These are phyloP conservation scores for Alnus glutinosa DNA, from an alignment of 306 rosid genomes.

Conservation along the genomic window DNA sequence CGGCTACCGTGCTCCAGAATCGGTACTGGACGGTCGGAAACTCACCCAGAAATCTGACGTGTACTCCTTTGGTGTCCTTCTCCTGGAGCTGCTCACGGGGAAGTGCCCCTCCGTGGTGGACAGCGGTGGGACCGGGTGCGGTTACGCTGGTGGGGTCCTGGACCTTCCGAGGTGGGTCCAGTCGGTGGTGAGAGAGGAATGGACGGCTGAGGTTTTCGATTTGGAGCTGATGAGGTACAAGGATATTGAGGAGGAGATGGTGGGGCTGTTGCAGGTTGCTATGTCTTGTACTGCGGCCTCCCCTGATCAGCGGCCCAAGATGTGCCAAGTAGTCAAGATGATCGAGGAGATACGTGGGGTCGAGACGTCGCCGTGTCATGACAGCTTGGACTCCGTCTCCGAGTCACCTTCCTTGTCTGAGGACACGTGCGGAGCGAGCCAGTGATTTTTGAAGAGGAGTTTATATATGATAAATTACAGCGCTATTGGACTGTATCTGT, in stretches of 20 bases:
- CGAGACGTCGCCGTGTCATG: conserved; percentile 52
- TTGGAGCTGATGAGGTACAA: conserved; percentile 87
- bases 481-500: conserved; percentile 8
- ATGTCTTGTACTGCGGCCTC: conserved; percentile 48
- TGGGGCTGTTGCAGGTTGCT: conserved; percentile 70
- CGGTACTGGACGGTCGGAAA: conserved; percentile 50
- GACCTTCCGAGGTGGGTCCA: conserved; percentile 87
- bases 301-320: conserved; percentile 78
- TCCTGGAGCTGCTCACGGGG: conserved; percentile 81
- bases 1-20: conserved; percentile 84
- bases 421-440: conserved; percentile 51
- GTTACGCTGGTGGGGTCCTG: conserved; percentile 39
- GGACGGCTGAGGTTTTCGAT: conserved; percentile 97
- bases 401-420: conserved; percentile 63
- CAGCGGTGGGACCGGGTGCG: conserved; percentile 44
- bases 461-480: neutral
- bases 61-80: conserved; percentile 72
- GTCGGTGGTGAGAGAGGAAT: conserved; percentile 87
- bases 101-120: conserved; percentile 71
- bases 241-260: conserved; percentile 95
- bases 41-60: conserved; percentile 69
- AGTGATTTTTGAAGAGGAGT: conserved; percentile 16
- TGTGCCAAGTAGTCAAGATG: conserved; percentile 82
- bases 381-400: conserved; percentile 50
- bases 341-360: conserved; percentile 74